Conservation (phyloP, 1,284 basidiomycete species). For the Mycena citricolor region DNA sequence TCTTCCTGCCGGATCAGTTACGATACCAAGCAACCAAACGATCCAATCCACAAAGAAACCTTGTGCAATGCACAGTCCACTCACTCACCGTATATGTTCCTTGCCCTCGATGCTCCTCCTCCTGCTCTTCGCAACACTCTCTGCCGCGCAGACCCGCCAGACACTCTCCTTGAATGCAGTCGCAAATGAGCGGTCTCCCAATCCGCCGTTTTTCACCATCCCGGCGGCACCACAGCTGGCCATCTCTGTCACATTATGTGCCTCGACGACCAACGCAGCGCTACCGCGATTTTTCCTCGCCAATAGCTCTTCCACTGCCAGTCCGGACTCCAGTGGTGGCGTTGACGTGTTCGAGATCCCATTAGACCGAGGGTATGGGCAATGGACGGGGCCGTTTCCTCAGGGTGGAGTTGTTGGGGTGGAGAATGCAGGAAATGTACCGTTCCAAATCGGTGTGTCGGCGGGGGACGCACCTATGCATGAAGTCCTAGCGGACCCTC, state of each 20-base stretch:
- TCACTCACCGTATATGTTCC: constrained; percentile 10
- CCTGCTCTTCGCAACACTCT: constrained; percentile 33
- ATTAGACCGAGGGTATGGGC: constrained; percentile 53
- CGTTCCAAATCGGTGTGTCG: constrained; percentile 61
- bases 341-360: constrained; percentile 51
- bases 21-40: no score
- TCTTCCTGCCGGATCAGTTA: no score
- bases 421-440: constrained; percentile 37
- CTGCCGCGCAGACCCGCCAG: constrained; percentile 35
- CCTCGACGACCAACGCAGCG: constrained; percentile 30
- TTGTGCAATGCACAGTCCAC: no score
- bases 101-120: constrained; percentile 35
- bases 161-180: constrained; percentile 38
- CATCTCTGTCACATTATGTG: constrained; percentile 62
- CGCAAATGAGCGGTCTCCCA: constrained; percentile 32
- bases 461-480: constrained; percentile 51
- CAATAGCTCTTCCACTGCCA: constrained; percentile 43
- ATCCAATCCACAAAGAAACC: no score
- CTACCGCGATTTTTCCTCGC: constrained; percentile 54
- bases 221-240: constrained; percentile 44
- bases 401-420: constrained; percentile 53
- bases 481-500: constrained; percentile 41
- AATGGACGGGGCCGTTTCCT: constrained; percentile 49
- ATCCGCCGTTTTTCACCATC: constrained; percentile 37
- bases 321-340: constrained; percentile 42